Evolutionary conservation across 345 rosid species (phyloP), one percentile per base, ranked within the genome.

Genomic region (Cardiospermum halicacabum): DNA sequence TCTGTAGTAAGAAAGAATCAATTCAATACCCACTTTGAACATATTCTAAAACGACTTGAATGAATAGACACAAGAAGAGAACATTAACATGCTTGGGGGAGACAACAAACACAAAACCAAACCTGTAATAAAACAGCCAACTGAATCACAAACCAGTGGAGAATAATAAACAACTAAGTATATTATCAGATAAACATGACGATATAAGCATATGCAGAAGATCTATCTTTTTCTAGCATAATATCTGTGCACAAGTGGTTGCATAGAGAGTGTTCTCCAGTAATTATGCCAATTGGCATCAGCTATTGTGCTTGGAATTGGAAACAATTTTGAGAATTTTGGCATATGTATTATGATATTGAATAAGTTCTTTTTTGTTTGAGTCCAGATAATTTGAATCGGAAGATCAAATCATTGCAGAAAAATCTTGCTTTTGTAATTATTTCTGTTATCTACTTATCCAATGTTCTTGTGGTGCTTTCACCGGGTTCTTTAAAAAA

Each of bases 401-500:
- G n/a, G n/a, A n/a, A n/a, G n/a, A 66, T 22, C 39, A 7, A 32
- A 24, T 12, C n/a, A 26, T 24, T 54, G 26, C 21, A 11, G 27
- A 67, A 12, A 26, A n/a, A n/a, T n/a, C n/a, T n/a, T n/a, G n/a
- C n/a, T n/a, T 36, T 53, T 45, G 1, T 45, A 48, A 48, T 54
- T 64, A 25, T 49, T 45, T n/a, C n/a, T n/a, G n/a, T 61, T 53
- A 56, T 65, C 68, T 18, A 67, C 61, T 25, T 25, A 53, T 53
- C 68, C 60, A 37, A 19, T 64, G 49, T 53, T 25, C 58, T 12
- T 24, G 11, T 24, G 53, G 18, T 36, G 11, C 16, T 25, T 53
- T 25, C 18, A 10, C 36, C 37, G 30, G 7, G 50, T n/a, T 37
- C n/a, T 21, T 53, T n/a, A 11, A 56, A 18, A 43, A 43, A 43